phyloP scores from a whole-genome alignment of 257 asterid genomes.

The Sherardia arvensis region DNA sequence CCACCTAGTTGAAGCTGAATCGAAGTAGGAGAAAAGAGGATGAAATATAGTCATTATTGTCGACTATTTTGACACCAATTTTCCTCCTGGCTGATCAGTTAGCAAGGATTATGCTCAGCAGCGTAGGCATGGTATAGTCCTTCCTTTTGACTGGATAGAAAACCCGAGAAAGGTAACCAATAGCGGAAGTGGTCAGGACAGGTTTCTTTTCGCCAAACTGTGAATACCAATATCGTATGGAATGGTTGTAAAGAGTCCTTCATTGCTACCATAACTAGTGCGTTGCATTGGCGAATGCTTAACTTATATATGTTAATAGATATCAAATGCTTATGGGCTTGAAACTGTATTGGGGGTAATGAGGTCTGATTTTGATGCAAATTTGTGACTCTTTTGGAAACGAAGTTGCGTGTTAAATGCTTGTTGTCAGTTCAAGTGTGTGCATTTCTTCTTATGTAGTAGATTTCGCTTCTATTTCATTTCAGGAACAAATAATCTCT shows the following conservation, averaged over 20 bases:
- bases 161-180: slow-evolving; percentile 23
- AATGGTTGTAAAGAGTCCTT: slow-evolving; percentile 8
- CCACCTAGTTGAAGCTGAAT: slow-evolving; percentile 27
- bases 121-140: slow-evolving; percentile 27
- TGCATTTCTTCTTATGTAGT: no score
- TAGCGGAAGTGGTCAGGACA: slow-evolving; percentile 22
- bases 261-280: slow-evolving; percentile 16
- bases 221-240: slow-evolving; percentile 42
- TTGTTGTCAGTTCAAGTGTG: no score
- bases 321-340: slow-evolving; percentile 3
- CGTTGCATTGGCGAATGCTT: slow-evolving; percentile 14
- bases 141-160: slow-evolving; percentile 38
- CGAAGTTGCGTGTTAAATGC: background rate
- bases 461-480: no score
- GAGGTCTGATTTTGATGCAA: slow-evolving; percentile 11
- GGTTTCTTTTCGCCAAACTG: slow-evolving; percentile 44
- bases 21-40: slow-evolving; percentile 34
- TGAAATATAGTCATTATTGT: slow-evolving; percentile 29
- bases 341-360: slow-evolving; percentile 15
- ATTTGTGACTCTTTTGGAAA: background rate
- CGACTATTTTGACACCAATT: slow-evolving; percentile 27
- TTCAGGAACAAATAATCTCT: no score
- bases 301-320: background rate
- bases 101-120: slow-evolving; percentile 29
- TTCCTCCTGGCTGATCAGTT: slow-evolving; percentile 26